Base-by-base conservation (phyloP, 2,329 filamentous ascomycete species). In the Aspergillus tanneri region DNA sequence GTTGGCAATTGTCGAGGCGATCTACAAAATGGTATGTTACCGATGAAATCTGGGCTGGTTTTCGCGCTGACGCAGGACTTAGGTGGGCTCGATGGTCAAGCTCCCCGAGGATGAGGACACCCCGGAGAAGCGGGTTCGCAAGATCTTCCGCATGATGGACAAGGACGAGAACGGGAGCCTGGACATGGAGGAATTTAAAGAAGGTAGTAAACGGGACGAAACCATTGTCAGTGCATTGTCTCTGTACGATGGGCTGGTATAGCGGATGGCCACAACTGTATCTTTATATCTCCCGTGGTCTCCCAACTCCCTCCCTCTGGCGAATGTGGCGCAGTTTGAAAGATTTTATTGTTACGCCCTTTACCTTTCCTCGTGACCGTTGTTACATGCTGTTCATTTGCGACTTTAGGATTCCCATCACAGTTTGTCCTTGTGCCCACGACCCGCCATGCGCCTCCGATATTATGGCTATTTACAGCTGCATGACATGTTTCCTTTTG, bases 131-230 rank as follows among this genome's bases (percentile, higher is more conserved):
- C 87, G 93, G 56, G 93, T 99, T 55, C 85, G 81, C 73, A 99
- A 99, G 80, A 97, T 99, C 72, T 99, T 99, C 80, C 82, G 87
- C 65, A 97, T 97, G 93, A 99, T 99, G 93, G 93, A 99, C 79
- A 99, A 99, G 81, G 93, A 99, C 70, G 92, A 97, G 77, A 97
- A 97, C 68, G 93, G 92, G 61, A 95, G 88, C 66, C 76, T 99
- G 62, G 92, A 97, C 70, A 92, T 96, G 81, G 87, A 91, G 53
- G 93, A 99, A 71, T 99, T 99, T 80, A 97, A 97, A 76, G 93
- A 99, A 75, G 93, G 93, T 60, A 96, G 90, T 77, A 96, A 97
- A 79, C 88, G 91, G 51, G 93, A 99, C 73, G 92, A 97, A 77
- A 99, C 93, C 8, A 99, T 99, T 67, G 93, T 99, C 50, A 97